Evolutionary conservation across 352 stramenopile species (phyloP).

Genomic region (Achlya hypogyna): DNA sequence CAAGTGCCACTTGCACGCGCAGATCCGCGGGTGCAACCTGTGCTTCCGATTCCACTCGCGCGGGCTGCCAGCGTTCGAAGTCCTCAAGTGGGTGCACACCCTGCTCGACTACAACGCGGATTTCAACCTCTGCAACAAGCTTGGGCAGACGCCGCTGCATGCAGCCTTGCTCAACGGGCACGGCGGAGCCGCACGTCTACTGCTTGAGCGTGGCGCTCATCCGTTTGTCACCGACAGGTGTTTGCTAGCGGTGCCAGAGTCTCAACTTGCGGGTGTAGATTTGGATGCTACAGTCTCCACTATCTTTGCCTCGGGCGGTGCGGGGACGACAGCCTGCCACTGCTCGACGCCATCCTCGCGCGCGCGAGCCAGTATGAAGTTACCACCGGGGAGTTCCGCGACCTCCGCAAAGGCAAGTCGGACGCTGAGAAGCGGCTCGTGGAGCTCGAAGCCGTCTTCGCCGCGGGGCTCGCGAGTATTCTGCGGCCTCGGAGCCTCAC

Average conservation of each 20-base stretch:
- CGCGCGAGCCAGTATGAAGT: constrained; percentile 25
- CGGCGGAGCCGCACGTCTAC: constrained; percentile 26
- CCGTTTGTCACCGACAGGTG: constrained; percentile 9
- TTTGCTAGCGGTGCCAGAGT: not conserved
- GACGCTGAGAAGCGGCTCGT: constrained; percentile 36
- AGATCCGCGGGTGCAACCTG: constrained; percentile 42
- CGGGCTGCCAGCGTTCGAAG: constrained; percentile 17
- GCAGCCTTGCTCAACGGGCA: constrained; percentile 59
- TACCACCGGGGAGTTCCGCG: constrained; percentile 27
- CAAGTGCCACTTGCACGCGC: constrained; percentile 34
- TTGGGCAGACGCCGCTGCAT: constrained; percentile 59
- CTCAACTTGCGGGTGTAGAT: not conserved
- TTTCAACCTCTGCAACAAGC: constrained; percentile 46
- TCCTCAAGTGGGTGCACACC: constrained; percentile 24
- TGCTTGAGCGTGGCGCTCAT: constrained; percentile 22
- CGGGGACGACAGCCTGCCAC: constrained; percentile 23
- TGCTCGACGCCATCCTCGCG: constrained; percentile 31
- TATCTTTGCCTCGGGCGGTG: constrained; percentile 62
- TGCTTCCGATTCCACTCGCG: constrained; percentile 53
- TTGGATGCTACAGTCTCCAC: constrained; percentile 52
- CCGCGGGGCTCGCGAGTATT: constrained; percentile 31
- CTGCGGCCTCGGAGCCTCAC: constrained; percentile 30
- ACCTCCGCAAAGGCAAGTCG: constrained; percentile 53
- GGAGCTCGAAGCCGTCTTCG: constrained; percentile 48
- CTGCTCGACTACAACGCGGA: constrained; percentile 33